These are phyloP conservation scores for Xylariales sp. DNA, from an alignment of 2,329 filamentous ascomycete genomes.

Conservation along the genomic window DNA sequence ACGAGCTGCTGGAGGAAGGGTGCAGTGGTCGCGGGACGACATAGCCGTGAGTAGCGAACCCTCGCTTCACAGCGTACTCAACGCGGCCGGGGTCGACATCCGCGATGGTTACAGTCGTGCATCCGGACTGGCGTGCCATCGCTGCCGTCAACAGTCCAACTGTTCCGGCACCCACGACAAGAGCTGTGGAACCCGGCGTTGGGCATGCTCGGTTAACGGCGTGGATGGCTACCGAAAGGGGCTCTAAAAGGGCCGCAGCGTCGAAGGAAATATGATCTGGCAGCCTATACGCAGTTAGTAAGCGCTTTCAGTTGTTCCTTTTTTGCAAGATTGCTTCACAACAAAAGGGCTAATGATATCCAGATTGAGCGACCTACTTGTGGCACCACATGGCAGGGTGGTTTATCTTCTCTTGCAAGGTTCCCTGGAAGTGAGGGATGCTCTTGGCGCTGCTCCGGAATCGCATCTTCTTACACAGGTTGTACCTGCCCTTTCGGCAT, in stretches of 20 bases:
- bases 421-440: slow-evolving; percentile 60
- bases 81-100: slow-evolving; percentile 58
- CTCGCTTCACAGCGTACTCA: slow-evolving; percentile 52
- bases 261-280: slow-evolving; percentile 56
- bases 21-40: slow-evolving; percentile 44
- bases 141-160: slow-evolving; percentile 60
- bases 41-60: slow-evolving; percentile 57
- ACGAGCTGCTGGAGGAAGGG: slow-evolving; percentile 38
- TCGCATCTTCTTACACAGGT: slow-evolving; percentile 57
- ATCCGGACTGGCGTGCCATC: slow-evolving; percentile 58
- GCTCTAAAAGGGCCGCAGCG: slow-evolving; percentile 56
- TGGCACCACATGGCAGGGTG: slow-evolving; percentile 60
- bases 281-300: slow-evolving; percentile 36
- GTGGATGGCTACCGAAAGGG: slow-evolving; percentile 58
- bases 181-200: slow-evolving; percentile 47
- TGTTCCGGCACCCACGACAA: slow-evolving; percentile 63
- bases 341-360: no score
- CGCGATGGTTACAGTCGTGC: slow-evolving; percentile 53
- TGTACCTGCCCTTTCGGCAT: slow-evolving; percentile 52
- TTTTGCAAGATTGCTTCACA: no score
- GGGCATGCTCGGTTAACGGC: slow-evolving; percentile 52
- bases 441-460: slow-evolving; percentile 60
- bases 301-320: no score
- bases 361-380: slow-evolving; percentile 47
- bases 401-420: slow-evolving; percentile 58